Base-by-base conservation (phyloP, 441 rosid species). In the Populus hybrid region DNA sequence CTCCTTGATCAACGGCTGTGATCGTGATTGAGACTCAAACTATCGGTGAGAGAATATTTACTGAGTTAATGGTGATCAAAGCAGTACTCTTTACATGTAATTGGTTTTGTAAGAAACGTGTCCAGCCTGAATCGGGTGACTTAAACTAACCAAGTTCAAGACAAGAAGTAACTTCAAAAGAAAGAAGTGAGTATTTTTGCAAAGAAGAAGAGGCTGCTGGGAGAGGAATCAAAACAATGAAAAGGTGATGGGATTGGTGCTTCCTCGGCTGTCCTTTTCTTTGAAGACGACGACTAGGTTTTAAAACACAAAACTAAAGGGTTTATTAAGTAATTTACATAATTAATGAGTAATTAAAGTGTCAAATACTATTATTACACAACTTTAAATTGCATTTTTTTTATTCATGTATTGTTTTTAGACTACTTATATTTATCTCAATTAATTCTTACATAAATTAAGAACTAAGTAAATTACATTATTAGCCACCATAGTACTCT, bases 261-360 rank as follows among this genome's bases (percentile, higher is more conserved):
- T 63, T 68, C 77, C 80, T 40, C 1, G 68, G 21, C 36, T 80
- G 78, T 80, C 78, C 18, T 50, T 74, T 70, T 69, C 59, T 40
- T 24, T 7, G 63, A 38, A 32, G 26, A 34, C 36, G 8, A 79
- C 50, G 46, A 70, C 65, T 24, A 73, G 8, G 16, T 34, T 38
- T 69, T 76, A 57, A n/a, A 70, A 36, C n/a, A 40, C 74, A 1
- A 23, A 18, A 35, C 4, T 3, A 3, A 50, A 28, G 6, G 6
- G 20, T 18, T 67, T 8, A 35, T 69, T 69, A 20, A n/a, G 12
- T 69, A 10, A 10, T 69, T 69, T 4, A 2, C 5, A 20, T 21
- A 11, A 6, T 67, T 2, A 24, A 24, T 67, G 42, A 34, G 38
- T 69, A 21, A 35, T 69, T 38, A 38, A 38, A 36, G 7, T 40